phyloP scores from a whole-genome alignment of 2,329 filamentous ascomycete species.

The Aspergillus sp. region DNA sequence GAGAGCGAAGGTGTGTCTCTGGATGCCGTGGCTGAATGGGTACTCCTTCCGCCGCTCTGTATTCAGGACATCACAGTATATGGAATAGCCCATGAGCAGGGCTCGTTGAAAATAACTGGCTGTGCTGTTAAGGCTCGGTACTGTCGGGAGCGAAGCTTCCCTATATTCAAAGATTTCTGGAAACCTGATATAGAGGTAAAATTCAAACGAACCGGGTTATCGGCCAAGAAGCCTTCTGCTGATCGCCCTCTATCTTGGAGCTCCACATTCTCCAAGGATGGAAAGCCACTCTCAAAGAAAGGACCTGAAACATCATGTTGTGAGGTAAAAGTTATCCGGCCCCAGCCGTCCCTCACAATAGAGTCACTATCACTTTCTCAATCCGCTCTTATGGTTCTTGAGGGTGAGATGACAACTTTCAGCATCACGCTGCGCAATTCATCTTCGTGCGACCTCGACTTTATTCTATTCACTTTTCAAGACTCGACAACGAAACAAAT shows the following conservation, averaged over 20 bases:
- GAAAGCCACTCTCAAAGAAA: constrained; percentile 33
- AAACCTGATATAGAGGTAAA: constrained; percentile 68
- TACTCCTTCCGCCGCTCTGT: constrained; percentile 75
- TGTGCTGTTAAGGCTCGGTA: constrained; percentile 77
- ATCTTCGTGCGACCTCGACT: constrained; percentile 73
- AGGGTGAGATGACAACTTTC: constrained; percentile 80
- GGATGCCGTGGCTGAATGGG: constrained; percentile 62
- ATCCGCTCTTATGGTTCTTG: constrained; percentile 85
- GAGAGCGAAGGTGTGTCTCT: constrained; percentile 73
- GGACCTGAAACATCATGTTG: constrained; percentile 38
- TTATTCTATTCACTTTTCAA: constrained; percentile 83
- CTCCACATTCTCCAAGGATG: constrained; percentile 40
- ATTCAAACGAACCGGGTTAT: constrained; percentile 72
- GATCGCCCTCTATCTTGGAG: constrained; percentile 48
- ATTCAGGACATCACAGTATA: constrained; percentile 74
- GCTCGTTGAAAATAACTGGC: constrained; percentile 71
- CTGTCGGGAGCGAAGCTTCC: constrained; percentile 79
- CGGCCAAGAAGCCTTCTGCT: constrained; percentile 53
- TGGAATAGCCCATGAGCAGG: constrained; percentile 66
- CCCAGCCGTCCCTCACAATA: constrained; percentile 75
- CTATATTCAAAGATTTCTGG: constrained; percentile 79
- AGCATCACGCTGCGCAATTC: constrained; percentile 77
- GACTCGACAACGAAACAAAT: constrained; percentile 81
- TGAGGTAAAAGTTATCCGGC: constrained; percentile 71
- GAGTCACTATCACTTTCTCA: constrained; percentile 77